These are phyloP conservation scores for Kwoniella dejecticola DNA, from an alignment of 768 basidiomycete genomes.

Conservation along the genomic window DNA sequence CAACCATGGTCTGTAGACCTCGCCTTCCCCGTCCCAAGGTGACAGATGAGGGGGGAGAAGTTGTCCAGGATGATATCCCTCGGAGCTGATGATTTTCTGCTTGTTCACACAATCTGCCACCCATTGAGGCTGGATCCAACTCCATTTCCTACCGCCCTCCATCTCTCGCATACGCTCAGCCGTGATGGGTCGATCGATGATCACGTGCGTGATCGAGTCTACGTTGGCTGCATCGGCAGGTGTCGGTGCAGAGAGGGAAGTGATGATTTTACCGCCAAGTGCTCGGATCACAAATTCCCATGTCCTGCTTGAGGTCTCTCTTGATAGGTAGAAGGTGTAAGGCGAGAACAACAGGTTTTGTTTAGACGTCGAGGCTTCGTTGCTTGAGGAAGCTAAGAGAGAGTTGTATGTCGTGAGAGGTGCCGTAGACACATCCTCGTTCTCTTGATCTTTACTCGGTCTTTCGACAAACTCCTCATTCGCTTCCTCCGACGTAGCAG, in stretches of 20 bases:
- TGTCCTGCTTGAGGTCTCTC: slow-evolving; percentile 84
- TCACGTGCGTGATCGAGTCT: slow-evolving; percentile 86
- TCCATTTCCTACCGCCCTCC: slow-evolving; percentile 68
- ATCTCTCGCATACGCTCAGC: slow-evolving; percentile 61
- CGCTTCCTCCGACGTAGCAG: slow-evolving; percentile 40
- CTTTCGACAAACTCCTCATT: slow-evolving; percentile 56
- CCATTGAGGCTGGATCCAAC: slow-evolving; percentile 97
- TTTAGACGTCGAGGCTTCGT: slow-evolving; percentile 46
- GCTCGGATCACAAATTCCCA: slow-evolving; percentile 93
- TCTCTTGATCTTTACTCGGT: slow-evolving; percentile 50
- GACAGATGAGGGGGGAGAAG: slow-evolving; percentile 90
- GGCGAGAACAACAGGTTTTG: slow-evolving; percentile 68
- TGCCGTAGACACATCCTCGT: slow-evolving; percentile 57
- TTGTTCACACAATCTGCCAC: slow-evolving; percentile 93
- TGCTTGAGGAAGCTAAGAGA: slow-evolving; percentile 50
- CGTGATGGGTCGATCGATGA: slow-evolving; percentile 80
- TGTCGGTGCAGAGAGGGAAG: slow-evolving; percentile 62
- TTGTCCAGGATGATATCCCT: slow-evolving; percentile 79
- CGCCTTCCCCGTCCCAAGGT: slow-evolving; percentile 80
- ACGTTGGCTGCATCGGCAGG: slow-evolving; percentile 60
- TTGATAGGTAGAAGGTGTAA: slow-evolving; percentile 89
- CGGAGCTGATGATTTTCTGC: slow-evolving; percentile 78
- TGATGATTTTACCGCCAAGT: slow-evolving; percentile 86
- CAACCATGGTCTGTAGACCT: slow-evolving; percentile 54
- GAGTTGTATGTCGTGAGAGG: slow-evolving; percentile 62